phyloP scores from a whole-genome alignment of 306 rosid species.

The Phaseolus lunatus region DNA sequence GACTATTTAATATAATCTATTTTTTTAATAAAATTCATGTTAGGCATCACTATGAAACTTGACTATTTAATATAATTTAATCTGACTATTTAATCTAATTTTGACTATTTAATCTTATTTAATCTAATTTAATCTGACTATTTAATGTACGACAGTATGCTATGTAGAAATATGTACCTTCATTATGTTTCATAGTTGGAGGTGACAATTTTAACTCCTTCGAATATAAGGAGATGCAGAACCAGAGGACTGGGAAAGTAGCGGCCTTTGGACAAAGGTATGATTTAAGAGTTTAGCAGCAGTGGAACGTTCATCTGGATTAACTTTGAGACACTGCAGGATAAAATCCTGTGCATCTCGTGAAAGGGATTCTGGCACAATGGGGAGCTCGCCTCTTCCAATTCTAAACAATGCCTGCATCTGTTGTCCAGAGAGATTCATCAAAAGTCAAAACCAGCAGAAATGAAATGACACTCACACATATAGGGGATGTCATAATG shows the following conservation, averaged over 20 bases:
- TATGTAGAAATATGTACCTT: conserved; percentile 53
- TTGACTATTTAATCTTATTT: too few species aligned
- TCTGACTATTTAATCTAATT: too few species aligned
- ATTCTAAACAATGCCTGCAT: conserved; percentile 83
- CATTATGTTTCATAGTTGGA: conserved; percentile 35
- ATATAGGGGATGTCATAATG: background rate
- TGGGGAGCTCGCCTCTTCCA: conserved; percentile 84
- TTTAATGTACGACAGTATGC: too few species aligned
- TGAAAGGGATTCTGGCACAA: conserved; percentile 75
- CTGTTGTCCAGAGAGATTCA: conserved; percentile 53
- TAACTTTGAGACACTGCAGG: conserved; percentile 70
- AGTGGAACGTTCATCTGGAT: conserved; percentile 70
- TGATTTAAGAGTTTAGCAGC: conserved; percentile 73
- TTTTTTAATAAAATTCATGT: too few species aligned
- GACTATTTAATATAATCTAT: too few species aligned
- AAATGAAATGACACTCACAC: conserved; percentile 6
- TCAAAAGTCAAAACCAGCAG: conserved; percentile 40
- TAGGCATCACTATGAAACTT: too few species aligned
- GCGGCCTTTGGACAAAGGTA: conserved; percentile 71
- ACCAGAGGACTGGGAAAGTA: conserved; percentile 59
- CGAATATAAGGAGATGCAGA: conserved; percentile 69
- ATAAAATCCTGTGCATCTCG: conserved; percentile 77
- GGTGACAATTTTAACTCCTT: conserved; percentile 49
- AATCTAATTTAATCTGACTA: too few species aligned
- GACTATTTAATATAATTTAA: too few species aligned